phyloP scores from a whole-genome alignment of 83 land plant species.

The Thuja plicata region DNA sequence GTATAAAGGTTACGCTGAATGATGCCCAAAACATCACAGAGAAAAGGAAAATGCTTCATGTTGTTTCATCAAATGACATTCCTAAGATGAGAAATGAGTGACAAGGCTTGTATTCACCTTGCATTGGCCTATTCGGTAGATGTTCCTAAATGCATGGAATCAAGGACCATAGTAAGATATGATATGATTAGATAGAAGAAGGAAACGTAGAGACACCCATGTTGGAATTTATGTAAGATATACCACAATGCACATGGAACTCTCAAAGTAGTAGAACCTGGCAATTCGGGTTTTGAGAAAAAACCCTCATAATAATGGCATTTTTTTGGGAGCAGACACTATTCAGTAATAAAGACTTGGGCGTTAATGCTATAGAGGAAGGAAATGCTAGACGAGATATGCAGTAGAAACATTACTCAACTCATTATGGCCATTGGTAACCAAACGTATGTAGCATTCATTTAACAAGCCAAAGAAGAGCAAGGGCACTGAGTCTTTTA shows the following conservation, averaged over 20 bases:
- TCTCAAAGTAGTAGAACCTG: background rate
- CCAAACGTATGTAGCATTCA: background rate
- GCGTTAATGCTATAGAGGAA: background rate
- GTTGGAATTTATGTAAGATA: background rate
- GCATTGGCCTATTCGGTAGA: background rate
- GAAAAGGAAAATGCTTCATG: background rate
- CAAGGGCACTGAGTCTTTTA: background rate
- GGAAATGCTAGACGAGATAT: background rate
- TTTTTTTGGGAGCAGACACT: background rate
- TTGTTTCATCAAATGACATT: background rate
- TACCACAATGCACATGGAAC: background rate
- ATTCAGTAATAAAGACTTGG: background rate
- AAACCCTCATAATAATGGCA: background rate
- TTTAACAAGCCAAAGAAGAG: background rate
- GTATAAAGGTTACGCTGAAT: background rate
- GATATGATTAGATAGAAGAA: background rate
- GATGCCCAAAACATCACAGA: background rate
- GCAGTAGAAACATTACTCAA: no score
- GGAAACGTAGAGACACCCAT: background rate
- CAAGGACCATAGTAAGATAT: background rate
- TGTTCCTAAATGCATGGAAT: background rate
- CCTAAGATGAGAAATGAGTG: background rate
- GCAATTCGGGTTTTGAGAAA: background rate
- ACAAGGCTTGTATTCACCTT: background rate
- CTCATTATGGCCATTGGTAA: background rate